phyloP scores from a whole-genome alignment of 1,139 yeast species.

The Zygoascus sp. region DNA sequence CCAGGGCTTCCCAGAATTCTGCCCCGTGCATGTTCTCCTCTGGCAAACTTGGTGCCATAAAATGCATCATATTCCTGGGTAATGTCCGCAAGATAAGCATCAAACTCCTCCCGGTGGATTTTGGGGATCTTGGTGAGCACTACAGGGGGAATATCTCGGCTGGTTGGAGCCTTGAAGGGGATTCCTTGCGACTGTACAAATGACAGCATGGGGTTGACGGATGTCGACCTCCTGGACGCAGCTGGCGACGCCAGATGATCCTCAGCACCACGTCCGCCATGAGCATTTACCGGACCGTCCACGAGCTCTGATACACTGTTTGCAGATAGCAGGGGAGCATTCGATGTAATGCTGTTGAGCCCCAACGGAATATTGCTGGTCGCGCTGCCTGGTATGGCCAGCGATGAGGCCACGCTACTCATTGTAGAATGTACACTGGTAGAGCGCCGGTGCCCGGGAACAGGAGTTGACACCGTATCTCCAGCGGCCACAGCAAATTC shows the following conservation, averaged over 20 bases:
- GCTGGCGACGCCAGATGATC: conserved; percentile 21
- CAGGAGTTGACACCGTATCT: no score
- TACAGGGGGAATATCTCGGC: conserved; percentile 80
- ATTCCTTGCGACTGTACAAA: background rate
- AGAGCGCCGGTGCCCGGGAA: conserved; percentile 14
- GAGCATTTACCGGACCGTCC: conserved; percentile 30
- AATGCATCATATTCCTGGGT: conserved; percentile 48
- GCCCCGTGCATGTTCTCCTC: conserved; percentile 7
- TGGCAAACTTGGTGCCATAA: conserved; percentile 16
- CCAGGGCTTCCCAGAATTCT: background rate
- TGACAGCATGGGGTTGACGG: conserved; percentile 1
- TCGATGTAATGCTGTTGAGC: conserved; percentile 18
- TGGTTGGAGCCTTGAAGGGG: conserved; percentile 63
- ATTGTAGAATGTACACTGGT: conserved; percentile 19
- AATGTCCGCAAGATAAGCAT: conserved; percentile 44
- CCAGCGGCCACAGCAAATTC: background rate
- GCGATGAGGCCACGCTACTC: conserved; percentile 13
- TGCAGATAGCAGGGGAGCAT: conserved; percentile 59
- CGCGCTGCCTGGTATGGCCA: conserved; percentile 3
- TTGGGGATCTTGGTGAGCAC: conserved; percentile 56
- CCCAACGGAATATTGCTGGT: conserved; percentile 21
- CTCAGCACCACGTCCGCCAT: conserved; percentile 22
- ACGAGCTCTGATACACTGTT: conserved; percentile 75
- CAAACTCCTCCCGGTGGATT: conserved; percentile 47
- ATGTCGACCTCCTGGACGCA: background rate